Conservation (phyloP, 2,329 filamentous ascomycete species). For the Colletotrichum filicis region DNA sequence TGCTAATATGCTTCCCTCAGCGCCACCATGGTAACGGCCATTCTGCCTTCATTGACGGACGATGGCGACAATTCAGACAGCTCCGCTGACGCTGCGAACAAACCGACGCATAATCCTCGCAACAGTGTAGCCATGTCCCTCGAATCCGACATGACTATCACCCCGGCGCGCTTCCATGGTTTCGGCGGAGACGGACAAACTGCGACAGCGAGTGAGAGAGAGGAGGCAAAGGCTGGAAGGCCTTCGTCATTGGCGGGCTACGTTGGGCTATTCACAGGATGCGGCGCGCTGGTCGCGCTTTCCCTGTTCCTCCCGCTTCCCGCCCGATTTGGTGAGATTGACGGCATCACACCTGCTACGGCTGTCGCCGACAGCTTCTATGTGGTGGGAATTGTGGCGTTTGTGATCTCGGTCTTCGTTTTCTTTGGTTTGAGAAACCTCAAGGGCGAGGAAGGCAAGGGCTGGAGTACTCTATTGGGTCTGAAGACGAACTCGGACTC, state of each 20-base stretch:
- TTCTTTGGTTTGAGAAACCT: conserved; percentile 79
- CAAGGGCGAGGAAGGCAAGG: conserved; percentile 82
- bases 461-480: conserved; percentile 69
- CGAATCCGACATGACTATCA: conserved; percentile 81
- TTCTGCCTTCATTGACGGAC: conserved; percentile 78
- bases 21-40: conserved; percentile 96
- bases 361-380: conserved; percentile 90
- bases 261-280: conserved; percentile 92
- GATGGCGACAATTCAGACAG: conserved; percentile 50
- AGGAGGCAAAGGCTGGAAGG: conserved; percentile 50
- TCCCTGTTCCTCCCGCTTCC: conserved; percentile 87
- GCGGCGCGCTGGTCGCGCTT: conserved; percentile 88
- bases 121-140: conserved; percentile 74
- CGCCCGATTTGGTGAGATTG: conserved; percentile 76
- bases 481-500: conserved; percentile 35
- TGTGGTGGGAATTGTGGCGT: conserved; percentile 78
- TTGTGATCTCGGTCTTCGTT: conserved; percentile 79
- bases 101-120: conserved; percentile 55
- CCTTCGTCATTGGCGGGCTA: conserved; percentile 80
- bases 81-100: conserved; percentile 41
- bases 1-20: conserved; percentile 44
- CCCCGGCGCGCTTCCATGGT: conserved; percentile 68
- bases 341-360: conserved; percentile 77
- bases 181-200: conserved; percentile 44
- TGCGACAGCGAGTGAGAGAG: conserved; percentile 11